phyloP scores from a whole-genome alignment of 1,139 yeast species.

The Nakaseomyces delphensis region DNA sequence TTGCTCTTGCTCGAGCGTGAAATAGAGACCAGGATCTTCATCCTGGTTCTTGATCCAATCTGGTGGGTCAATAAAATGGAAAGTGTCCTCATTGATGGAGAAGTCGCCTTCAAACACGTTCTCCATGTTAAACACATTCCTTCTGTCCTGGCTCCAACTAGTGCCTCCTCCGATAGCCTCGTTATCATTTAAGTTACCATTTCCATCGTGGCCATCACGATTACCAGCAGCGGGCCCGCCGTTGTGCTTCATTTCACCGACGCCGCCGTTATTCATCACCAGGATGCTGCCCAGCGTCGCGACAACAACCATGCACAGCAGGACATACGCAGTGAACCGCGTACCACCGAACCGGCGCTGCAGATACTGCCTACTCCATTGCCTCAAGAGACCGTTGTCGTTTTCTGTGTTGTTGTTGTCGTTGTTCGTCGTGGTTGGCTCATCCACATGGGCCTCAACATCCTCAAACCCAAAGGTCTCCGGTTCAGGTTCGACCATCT shows the following conservation, averaged over 20 bases:
- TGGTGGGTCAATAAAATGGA: slow-evolving; percentile 32
- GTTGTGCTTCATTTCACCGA: not conserved
- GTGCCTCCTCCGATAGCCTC: not conserved
- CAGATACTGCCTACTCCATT: slow-evolving; percentile 1
- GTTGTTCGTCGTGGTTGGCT: not conserved
- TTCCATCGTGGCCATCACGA: not conserved
- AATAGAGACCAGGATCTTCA: slow-evolving; percentile 33
- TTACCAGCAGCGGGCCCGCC: slow-evolving; percentile 3
- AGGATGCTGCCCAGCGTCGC: not conserved
- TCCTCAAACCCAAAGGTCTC: slow-evolving; percentile 5
- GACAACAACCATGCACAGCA: not conserved
- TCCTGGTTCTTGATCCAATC: slow-evolving; percentile 15
- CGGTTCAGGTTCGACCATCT: slow-evolving; percentile 8
- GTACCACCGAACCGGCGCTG: slow-evolving; percentile 2
- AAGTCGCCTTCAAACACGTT: slow-evolving; percentile 26
- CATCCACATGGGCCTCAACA: not conserved
- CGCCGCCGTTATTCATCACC: not conserved
- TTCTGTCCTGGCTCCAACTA: slow-evolving; percentile 1
- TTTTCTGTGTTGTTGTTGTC: not conserved
- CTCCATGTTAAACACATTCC: slow-evolving; percentile 19
- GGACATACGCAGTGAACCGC: not conserved
- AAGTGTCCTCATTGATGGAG: slow-evolving; percentile 16
- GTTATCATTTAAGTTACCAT: not conserved
- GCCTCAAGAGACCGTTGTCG: not conserved
- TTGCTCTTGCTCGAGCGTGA: slow-evolving; percentile 17